These are phyloP conservation scores for Lentinula guzmanii DNA, from an alignment of 768 basidiomycete genomes.

Conservation along the genomic window DNA sequence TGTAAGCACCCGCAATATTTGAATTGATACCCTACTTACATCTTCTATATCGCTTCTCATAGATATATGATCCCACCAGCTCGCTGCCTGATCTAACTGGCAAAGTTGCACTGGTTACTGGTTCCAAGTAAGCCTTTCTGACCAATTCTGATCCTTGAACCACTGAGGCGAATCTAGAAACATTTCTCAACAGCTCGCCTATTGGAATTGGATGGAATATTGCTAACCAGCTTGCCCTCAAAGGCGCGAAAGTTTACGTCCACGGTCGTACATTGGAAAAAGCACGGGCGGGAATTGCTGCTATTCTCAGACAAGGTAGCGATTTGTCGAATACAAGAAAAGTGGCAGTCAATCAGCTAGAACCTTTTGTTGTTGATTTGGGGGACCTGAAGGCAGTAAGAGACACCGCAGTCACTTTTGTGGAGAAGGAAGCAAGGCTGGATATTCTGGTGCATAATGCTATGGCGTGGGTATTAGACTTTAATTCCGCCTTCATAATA, in stretches of 20 bases:
- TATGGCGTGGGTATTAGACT: neutral
- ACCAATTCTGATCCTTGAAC: neutral
- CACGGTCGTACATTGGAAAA: conserved; percentile 2
- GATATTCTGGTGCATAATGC: neutral
- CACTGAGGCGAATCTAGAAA: neutral
- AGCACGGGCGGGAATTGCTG: neutral
- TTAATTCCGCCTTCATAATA: neutral
- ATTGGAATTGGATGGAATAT: conserved; percentile 3
- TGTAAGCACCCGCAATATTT: neutral
- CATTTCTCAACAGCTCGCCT: neutral
- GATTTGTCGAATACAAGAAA: neutral
- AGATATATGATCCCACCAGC: neutral
- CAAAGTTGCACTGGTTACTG: conserved; percentile 36
- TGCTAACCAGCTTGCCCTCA: neutral
- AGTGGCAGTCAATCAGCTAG: neutral
- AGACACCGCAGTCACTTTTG: neutral
- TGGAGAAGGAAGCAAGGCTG: neutral
- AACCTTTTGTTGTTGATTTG: conserved; percentile 3
- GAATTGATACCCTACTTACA: neutral
- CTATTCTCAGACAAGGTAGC: neutral
- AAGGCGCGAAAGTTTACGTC: conserved; percentile 6
- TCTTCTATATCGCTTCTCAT: neutral
- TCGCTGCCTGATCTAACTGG: conserved; percentile 25
- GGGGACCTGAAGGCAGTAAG: neutral
- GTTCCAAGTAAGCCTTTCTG: conserved; percentile 28